Evolutionary conservation across 2,329 filamentous ascomycete genomes (phyloP), one percentile per base, ranked within the genome.

Genomic region (Fusarium austroafricanum): DNA sequence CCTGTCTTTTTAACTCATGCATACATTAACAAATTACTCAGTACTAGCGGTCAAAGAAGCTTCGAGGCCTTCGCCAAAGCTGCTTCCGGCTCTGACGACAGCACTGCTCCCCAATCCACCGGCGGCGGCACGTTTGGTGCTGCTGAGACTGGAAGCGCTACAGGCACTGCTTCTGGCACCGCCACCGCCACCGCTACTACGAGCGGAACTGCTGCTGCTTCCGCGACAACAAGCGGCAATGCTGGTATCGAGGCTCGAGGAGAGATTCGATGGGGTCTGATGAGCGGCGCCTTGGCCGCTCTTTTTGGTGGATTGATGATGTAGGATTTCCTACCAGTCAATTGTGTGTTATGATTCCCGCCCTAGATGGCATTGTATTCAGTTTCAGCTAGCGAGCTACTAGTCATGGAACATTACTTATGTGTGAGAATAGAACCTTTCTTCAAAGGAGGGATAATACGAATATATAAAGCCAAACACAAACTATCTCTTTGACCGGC

Each of bases 261-360:
- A 20, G 69, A 73, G 43, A 65, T 73, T 20, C 71, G 70, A n/a
- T 73, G 71, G 71, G 69, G 69, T 35, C 59, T 73, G 10, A 72
- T 72, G 71, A 69, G 55, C 31, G 10, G 61, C 14, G 61, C 70
- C 10, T 49, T 73, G 65, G 65, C 71, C 6, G 71, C 61, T 7
- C 49, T 73, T 37, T 43, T 71, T n/a, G 69, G 67, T 10, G 71
- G 67, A 6, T n/a, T 73, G 45, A 64, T 73, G 65, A 45, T 73
- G 42, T 69, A 69, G 40, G 59, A 17, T 17, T 6, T 42, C 35
- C 38, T 31, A 9, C 20, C 55, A 29, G 28, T 55, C 47, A 61
- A 46, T 29, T n/a, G 28, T 61, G 46, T 55, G 15, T 61, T 61
- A 54, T 46, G 28, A 45, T 61, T 61, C 39, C 38, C 37, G 58